A percentile compares a stretch with the other conserved stretches of the same genome.
Evolutionary conservation across 192 early-diverging fungal species (phyloP).

Genomic region (Glomus cerebriforme): DNA sequence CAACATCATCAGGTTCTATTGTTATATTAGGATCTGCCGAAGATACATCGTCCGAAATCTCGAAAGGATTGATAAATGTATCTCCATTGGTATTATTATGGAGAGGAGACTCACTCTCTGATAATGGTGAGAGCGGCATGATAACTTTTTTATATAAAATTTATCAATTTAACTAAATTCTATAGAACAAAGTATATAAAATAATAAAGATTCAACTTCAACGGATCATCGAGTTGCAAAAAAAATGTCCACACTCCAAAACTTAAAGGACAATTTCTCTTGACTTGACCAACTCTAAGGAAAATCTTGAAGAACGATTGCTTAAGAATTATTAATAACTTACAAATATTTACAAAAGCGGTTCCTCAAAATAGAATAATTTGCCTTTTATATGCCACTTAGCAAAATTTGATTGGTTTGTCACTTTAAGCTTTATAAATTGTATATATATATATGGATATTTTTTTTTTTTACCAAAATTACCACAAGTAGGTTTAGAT

Average conservation of each 20-base stretch:
- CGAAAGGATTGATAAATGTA: conserved; percentile 26
- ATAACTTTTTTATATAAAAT: neutral
- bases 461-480: too few relatives aligned
- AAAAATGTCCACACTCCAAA: too few relatives aligned
- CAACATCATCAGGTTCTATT: conserved; percentile 22
- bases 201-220: too few relatives aligned
- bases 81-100: conserved; percentile 9
- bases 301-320: too few relatives aligned
- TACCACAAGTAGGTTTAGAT: neutral
- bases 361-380: neutral
- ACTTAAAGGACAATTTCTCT: too few relatives aligned
- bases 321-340: neutral
- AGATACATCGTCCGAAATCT: neutral
- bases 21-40: neutral
- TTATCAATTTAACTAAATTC: neutral
- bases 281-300: too few relatives aligned
- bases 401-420: neutral
- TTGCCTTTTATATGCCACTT: neutral
- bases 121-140: conserved; percentile 11
- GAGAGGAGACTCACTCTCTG: neutral
- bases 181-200: too few relatives aligned
- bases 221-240: too few relatives aligned
- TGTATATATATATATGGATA: too few relatives aligned
- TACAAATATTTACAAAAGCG: neutral
- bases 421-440: neutral